Percentiles rank a stretch among this genome's conserved stretches.
Evolutionary conservation across 495 filamentous ascomycete genomes (phyloP).

Genomic region (Pseudevernia furfuracea): DNA sequence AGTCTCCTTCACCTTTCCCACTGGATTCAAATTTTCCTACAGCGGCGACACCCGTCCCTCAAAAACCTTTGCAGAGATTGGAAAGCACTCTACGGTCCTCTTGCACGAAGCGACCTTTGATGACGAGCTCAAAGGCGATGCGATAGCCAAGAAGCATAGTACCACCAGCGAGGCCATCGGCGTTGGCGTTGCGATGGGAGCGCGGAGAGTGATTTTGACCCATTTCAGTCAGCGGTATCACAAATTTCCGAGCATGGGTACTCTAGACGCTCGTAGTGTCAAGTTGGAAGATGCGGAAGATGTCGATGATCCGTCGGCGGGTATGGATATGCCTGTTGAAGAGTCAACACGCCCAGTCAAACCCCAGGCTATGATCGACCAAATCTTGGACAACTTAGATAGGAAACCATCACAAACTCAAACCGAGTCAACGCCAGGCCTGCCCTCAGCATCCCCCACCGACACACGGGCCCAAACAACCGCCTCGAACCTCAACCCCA

Average conservation of each 20-base stretch:
- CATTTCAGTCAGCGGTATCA: constrained; percentile 97
- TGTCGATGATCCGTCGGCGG: constrained; percentile 24
- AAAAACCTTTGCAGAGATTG: constrained; percentile 57
- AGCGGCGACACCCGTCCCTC: constrained; percentile 88
- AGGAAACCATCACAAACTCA: background rate
- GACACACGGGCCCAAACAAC: background rate
- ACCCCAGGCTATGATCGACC: background rate
- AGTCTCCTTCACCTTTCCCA: constrained; percentile 64
- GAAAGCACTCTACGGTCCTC: constrained; percentile 65
- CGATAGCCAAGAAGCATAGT: constrained; percentile 80
- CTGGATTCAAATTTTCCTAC: constrained; percentile 80
- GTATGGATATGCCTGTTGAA: constrained; percentile 5
- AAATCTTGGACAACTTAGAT: background rate
- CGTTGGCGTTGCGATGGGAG: constrained; percentile 69
- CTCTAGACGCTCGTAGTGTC: constrained; percentile 19
- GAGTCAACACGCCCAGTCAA: background rate
- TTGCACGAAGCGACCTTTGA: constrained; percentile 97
- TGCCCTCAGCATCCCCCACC: background rate
- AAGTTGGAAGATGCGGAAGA: constrained; percentile 25
- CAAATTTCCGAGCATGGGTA: constrained; percentile 58
- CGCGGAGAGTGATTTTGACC: constrained; percentile 68
- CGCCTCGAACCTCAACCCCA: background rate
- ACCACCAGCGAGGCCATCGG: constrained; percentile 77
- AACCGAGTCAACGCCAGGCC: background rate
- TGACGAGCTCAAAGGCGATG: constrained; percentile 68